Conservation (phyloP, 108 stramenopile genomes). For the Cylindrotheca closterium region DNA sequence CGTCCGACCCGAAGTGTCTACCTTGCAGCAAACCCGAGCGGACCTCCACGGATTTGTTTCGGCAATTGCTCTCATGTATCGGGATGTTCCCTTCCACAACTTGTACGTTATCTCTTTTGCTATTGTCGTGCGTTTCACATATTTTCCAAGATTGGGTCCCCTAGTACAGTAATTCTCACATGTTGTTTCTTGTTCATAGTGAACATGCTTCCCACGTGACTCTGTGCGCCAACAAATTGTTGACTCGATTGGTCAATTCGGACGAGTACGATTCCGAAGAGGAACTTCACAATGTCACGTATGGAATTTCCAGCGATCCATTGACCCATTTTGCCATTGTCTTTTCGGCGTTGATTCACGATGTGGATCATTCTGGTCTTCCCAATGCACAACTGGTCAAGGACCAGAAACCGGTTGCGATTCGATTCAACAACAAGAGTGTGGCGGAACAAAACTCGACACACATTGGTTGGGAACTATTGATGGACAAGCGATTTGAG, state of each 20-base stretch:
- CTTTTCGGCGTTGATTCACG: slow-evolving; percentile 54
- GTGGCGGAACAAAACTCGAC: slow-evolving; percentile 53
- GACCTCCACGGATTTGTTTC: slow-evolving; percentile 28
- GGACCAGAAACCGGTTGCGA: slow-evolving; percentile 28
- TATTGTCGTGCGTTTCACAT: too few species aligned
- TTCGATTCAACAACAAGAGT: slow-evolving; percentile 32
- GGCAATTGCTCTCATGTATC: slow-evolving; percentile 30
- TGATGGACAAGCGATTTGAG: slow-evolving; percentile 43
- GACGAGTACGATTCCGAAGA: slow-evolving; percentile 40
- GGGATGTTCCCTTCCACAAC: slow-evolving; percentile 49
- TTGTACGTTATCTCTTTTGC: too few species aligned
- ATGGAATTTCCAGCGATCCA: slow-evolving; percentile 41
- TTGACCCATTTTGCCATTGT: slow-evolving; percentile 52
- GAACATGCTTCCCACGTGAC: slow-evolving; percentile 58
- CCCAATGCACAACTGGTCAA: slow-evolving; percentile 54
- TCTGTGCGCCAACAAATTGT: slow-evolving; percentile 45
- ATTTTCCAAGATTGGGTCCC: too few species aligned
- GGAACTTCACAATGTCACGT: slow-evolving; percentile 24
- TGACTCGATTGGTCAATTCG: slow-evolving; percentile 39
- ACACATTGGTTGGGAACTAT: slow-evolving; percentile 38
- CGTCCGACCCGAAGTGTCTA: slow-evolving; percentile 21
- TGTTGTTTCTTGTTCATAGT: too few species aligned
- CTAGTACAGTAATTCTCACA: too few species aligned
- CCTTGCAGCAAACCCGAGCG: slow-evolving; percentile 20
- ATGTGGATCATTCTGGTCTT: slow-evolving; percentile 53